phyloP scores from a whole-genome alignment of 176 grass and related monocot species.

The Carex scoparia region DNA sequence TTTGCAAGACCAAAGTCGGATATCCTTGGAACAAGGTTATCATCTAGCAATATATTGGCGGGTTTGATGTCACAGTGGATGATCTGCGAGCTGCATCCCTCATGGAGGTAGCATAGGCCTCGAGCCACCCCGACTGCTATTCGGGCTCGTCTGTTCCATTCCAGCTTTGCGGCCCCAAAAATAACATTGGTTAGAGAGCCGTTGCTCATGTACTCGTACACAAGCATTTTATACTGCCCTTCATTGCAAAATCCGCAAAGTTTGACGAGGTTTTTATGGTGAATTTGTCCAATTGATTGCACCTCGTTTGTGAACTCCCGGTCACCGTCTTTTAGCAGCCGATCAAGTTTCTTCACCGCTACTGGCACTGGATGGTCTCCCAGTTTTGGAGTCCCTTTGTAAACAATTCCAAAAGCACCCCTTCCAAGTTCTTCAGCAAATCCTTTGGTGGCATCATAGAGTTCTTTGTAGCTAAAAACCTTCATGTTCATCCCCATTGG shows the following conservation, averaged over 20 bases:
- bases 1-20: constrained; percentile 28
- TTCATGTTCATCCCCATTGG: constrained; percentile 10
- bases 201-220: constrained; percentile 39
- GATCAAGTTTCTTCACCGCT: constrained; percentile 42
- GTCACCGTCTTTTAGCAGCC: background rate
- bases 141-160: constrained; percentile 28
- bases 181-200: constrained; percentile 24
- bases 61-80: constrained; percentile 50
- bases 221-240: constrained; percentile 27
- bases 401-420: constrained; percentile 29
- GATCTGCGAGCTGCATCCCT: constrained; percentile 37
- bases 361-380: background rate
- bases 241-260: constrained; percentile 30
- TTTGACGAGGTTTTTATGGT: constrained; percentile 36
- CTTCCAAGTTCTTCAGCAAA: constrained; percentile 32
- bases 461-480: constrained; percentile 28
- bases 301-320: constrained; percentile 36
- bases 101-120: constrained; percentile 33
- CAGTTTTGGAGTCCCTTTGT: constrained; percentile 20
- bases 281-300: constrained; percentile 29
- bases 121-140: constrained; percentile 27
- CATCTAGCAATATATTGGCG: constrained; percentile 37
- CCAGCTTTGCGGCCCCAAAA: constrained; percentile 2
- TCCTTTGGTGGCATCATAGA: constrained; percentile 29
- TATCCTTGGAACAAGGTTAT: constrained; percentile 15